Percentiles rank a stretch among this genome's conserved stretches.
These are phyloP conservation scores for Linanthus parryae DNA, from an alignment of 148 eudicot genomes.

Conservation along the genomic window DNA sequence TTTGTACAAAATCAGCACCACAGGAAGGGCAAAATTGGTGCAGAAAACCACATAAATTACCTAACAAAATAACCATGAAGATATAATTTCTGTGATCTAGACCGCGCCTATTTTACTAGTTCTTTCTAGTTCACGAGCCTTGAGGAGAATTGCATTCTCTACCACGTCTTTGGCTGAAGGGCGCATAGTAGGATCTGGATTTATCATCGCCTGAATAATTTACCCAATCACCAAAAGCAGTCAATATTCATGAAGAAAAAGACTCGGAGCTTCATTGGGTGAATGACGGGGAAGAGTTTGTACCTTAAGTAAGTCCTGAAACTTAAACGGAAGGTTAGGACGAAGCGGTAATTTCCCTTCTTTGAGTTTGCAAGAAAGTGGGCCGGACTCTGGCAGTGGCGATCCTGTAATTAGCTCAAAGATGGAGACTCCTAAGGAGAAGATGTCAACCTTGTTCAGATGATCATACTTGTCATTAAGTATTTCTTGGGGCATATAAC, in stretches of 20 bases:
- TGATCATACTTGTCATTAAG: constrained; percentile 80
- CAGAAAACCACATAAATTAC: too few relatives aligned
- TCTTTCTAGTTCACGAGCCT: too few relatives aligned
- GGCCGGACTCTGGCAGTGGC: constrained; percentile 50
- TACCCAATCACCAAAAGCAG: constrained; percentile 8
- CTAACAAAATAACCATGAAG: too few relatives aligned
- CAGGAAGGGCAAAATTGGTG: too few relatives aligned
- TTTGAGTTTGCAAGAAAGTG: constrained; percentile 40
- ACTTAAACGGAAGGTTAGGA: constrained; percentile 62
- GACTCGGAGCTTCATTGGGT: not conserved
- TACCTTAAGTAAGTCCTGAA: constrained; percentile 87
- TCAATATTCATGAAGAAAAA: not conserved
- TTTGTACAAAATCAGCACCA: too few relatives aligned
- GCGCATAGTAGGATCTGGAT: constrained; percentile 64
- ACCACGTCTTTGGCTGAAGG: constrained; percentile 79
- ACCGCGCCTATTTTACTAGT: too few relatives aligned
- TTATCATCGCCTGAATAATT: constrained; percentile 68
- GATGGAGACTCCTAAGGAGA: constrained; percentile 73
- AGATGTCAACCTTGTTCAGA: constrained; percentile 92
- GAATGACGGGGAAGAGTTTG: not conserved
- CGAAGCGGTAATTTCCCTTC: constrained; percentile 83
- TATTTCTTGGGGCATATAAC: constrained; percentile 92
- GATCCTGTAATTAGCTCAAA: constrained; percentile 78
- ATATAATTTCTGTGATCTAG: too few relatives aligned
- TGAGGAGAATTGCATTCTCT: constrained; percentile 51